These are phyloP conservation scores for Hyaloscypha finlandica DNA, from an alignment of 495 filamentous ascomycete genomes.

Conservation along the genomic window DNA sequence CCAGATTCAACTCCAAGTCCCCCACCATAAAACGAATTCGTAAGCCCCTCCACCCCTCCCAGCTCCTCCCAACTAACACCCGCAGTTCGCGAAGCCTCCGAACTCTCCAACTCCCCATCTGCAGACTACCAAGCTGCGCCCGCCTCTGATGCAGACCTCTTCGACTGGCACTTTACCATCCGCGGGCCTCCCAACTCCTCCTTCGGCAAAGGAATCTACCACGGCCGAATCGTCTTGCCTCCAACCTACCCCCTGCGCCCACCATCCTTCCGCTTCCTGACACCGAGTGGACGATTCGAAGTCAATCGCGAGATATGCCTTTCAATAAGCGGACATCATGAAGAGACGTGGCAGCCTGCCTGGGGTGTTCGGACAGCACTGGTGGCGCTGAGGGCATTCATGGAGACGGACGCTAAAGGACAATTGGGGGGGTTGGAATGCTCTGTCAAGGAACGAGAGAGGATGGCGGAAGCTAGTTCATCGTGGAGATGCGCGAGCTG, in stretches of 20 bases:
- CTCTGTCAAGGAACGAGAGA: constrained; percentile 57
- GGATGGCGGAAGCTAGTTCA: constrained; percentile 63
- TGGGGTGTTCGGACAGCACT: constrained; percentile 88
- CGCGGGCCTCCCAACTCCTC: constrained; percentile 79
- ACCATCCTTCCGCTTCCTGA: constrained; percentile 91
- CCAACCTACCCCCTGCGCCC: constrained; percentile 86
- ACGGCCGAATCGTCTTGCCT: constrained; percentile 92
- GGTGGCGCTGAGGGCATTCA: constrained; percentile 65
- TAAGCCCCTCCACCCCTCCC: constrained; percentile 37
- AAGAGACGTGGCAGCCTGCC: constrained; percentile 97
- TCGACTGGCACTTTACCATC: constrained; percentile 99
- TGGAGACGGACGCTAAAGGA: constrained; percentile 72
- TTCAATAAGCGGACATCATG: constrained; percentile 89
- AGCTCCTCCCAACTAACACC: constrained; percentile 10
- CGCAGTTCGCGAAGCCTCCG: constrained; percentile 31
- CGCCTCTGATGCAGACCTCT: constrained; percentile 76
- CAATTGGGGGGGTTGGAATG: constrained; percentile 90
- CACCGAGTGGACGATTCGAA: constrained; percentile 91
- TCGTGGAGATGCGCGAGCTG: constrained; percentile 68
- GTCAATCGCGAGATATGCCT: constrained; percentile 97
- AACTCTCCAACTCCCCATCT: constrained; percentile 70
- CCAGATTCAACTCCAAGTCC: constrained; percentile 70
- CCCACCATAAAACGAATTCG: constrained; percentile 79
- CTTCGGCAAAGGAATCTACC: constrained; percentile 83
- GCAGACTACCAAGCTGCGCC: constrained; percentile 82